phyloP scores from a whole-genome alignment of 306 rosid species.

The Quercus parvula region DNA sequence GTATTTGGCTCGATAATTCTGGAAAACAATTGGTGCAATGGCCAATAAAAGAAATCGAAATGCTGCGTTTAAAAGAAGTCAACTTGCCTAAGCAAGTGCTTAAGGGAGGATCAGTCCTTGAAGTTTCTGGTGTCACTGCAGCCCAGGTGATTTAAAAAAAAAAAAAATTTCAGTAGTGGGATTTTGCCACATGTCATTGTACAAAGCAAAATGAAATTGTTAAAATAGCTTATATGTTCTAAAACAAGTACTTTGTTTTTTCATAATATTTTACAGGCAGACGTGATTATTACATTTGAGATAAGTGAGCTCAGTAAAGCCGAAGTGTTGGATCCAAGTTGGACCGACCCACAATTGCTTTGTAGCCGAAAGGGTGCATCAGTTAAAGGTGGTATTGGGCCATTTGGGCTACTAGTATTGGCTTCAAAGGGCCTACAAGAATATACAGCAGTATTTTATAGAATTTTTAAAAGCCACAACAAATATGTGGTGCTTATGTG shows the following conservation, averaged over 20 bases:
- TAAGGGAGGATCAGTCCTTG: conserved; percentile 39
- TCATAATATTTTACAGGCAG: conserved; percentile 44
- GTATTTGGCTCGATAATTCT: conserved; percentile 54
- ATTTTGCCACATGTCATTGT: no score
- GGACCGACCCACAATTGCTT: conserved; percentile 52
- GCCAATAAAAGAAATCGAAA: conserved; percentile 64
- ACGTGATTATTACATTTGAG: conserved; percentile 57
- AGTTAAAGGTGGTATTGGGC: conserved; percentile 52
- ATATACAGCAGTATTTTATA: conserved; percentile 64
- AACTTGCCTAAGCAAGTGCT: conserved; percentile 34
- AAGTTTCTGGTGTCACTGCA: conserved; percentile 51
- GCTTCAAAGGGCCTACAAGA: conserved; percentile 63
- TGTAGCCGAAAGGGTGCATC: conserved; percentile 55
- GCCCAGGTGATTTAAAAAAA: conserved; percentile 35
- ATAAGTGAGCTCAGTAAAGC: conserved; percentile 39
- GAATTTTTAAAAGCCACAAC: conserved; percentile 43
- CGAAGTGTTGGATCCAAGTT: conserved; percentile 34
- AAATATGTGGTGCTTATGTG: conserved; percentile 42
- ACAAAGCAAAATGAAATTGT: no score
- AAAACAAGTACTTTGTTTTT: no score
- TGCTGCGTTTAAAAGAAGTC: conserved; percentile 42
- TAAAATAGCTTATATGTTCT: no score
- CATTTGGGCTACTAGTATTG: conserved; percentile 60
- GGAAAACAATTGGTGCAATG: conserved; percentile 76
- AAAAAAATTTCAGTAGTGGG: no score